Evolutionary conservation across 495 filamentous ascomycete species (phyloP), one percentile per base, ranked within the genome.

Genomic region (Stereocaulon alpinum): DNA sequence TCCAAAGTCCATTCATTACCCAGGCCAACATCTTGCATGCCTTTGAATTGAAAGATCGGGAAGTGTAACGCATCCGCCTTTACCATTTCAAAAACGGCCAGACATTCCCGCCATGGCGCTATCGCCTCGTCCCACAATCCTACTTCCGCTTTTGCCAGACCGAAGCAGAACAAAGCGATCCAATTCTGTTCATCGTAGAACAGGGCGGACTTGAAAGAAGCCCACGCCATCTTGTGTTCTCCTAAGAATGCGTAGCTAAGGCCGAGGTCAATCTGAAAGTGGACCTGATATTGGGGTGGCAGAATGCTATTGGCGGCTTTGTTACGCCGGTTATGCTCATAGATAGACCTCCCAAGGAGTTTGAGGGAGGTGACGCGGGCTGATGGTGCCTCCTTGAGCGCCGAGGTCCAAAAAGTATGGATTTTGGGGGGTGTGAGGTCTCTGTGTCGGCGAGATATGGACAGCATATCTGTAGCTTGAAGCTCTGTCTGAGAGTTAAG

Each of bases 161-260:
- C 92, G 89, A 95, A 24, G 34, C 7, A 60, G 14, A 30, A 48
- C 48, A 29, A 24, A 51, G 40, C 47, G 6, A 40, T 54, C 27
- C 15, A 27, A 32, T 12, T 17, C 45, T 34, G 50, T 37, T 37
- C 12, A 37, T 37, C 34, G 34, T 37, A 12, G 12, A 10, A 37
- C 7, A 37, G 30, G 12, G 56, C 45, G 7, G 34, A 40, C n/a
- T 53, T 40, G 24, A 41, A 40, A 12, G 50, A 48, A 7, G 15
- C 17, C 18, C n/a, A 30, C 17, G 58, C 58, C 5, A 60, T 37
- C 20, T 51, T 22, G 27, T 60, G 53, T 30, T 60, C 58, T 3
- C 58, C 58, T 40, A 60, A 27, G 34, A 43, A 54, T 27, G 58
- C 58, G 49, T 53, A 44, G n/a, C 47, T 43, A 9, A 60, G 48